Evolutionary conservation across 2,329 filamentous ascomycete genomes (phyloP).

Genomic region (Achaetomium macrosporum): DNA sequence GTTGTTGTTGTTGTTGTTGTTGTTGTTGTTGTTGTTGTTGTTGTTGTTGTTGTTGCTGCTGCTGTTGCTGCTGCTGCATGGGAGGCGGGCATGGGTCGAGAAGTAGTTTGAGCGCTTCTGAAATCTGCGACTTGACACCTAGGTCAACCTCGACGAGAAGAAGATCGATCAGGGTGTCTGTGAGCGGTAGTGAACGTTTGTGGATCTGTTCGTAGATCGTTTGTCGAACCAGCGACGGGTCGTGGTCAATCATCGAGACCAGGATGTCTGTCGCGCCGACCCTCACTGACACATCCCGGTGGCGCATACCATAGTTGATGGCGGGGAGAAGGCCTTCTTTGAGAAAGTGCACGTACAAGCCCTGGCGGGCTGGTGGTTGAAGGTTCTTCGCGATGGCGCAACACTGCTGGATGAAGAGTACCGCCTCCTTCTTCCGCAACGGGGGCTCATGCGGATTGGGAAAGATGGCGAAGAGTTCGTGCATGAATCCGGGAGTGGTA

Average conservation of each 20-base stretch:
- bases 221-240: slow-evolving; percentile 86
- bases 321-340: slow-evolving; percentile 80
- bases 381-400: slow-evolving; percentile 91
- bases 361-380: slow-evolving; percentile 73
- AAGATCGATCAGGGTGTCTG: slow-evolving; percentile 87
- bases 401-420: slow-evolving; percentile 95
- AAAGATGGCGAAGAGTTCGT: slow-evolving; percentile 85
- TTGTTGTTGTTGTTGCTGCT: background rate
- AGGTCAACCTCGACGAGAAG: slow-evolving; percentile 86
- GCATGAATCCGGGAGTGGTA: slow-evolving; percentile 68
- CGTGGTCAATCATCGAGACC: slow-evolving; percentile 91
- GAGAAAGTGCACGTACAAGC: slow-evolving; percentile 86
- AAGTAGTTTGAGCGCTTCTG: slow-evolving; percentile 89
- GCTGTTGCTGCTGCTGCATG: slow-evolving; percentile 25
- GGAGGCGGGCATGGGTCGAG: slow-evolving; percentile 61
- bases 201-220: slow-evolving; percentile 90
- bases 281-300: slow-evolving; percentile 75
- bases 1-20: background rate
- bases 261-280: slow-evolving; percentile 92
- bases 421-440: slow-evolving; percentile 83
- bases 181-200: slow-evolving; percentile 78
- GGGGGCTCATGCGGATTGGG: slow-evolving; percentile 56
- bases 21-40: background rate
- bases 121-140: slow-evolving; percentile 91
- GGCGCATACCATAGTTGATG: slow-evolving; percentile 85